Conservation (phyloP, 2,329 filamentous ascomycete genomes). For the Trichoderma breve region DNA sequence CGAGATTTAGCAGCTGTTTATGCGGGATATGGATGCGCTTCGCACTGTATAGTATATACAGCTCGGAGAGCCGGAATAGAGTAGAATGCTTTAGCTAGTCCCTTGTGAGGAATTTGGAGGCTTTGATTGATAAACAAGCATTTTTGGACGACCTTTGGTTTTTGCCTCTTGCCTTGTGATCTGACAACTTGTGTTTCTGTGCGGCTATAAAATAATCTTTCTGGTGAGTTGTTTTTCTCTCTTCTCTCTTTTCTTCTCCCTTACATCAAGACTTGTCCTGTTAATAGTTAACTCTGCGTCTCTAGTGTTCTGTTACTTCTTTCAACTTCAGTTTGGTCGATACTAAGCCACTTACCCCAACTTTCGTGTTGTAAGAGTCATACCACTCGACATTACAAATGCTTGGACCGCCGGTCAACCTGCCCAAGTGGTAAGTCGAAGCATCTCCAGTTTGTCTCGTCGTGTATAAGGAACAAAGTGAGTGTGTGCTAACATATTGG, state of each 20-base stretch:
- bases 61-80: background rate
- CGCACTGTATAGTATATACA: background rate
- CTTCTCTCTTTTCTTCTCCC: background rate
- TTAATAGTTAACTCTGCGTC: background rate
- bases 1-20: background rate
- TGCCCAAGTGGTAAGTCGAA: conserved; percentile 55
- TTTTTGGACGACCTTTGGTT: background rate
- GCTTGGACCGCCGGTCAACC: conserved; percentile 52
- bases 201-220: background rate
- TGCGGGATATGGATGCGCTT: background rate
- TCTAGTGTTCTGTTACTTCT: background rate
- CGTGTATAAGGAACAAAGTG: background rate
- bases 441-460: background rate
- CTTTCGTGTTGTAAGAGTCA: conserved; percentile 1
- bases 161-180: background rate
- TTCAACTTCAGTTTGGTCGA: background rate
- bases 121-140: conserved; percentile 4
- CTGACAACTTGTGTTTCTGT: background rate
- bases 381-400: conserved; percentile 32
- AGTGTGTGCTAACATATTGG: background rate
- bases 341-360: background rate
- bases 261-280: background rate
- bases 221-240: background rate
- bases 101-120: background rate
- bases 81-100: background rate